Evolutionary conservation across 768 basidiomycete genomes (phyloP), one percentile per base, ranked within the genome.

Genomic region (Tylopilus cervinicoccineus): DNA sequence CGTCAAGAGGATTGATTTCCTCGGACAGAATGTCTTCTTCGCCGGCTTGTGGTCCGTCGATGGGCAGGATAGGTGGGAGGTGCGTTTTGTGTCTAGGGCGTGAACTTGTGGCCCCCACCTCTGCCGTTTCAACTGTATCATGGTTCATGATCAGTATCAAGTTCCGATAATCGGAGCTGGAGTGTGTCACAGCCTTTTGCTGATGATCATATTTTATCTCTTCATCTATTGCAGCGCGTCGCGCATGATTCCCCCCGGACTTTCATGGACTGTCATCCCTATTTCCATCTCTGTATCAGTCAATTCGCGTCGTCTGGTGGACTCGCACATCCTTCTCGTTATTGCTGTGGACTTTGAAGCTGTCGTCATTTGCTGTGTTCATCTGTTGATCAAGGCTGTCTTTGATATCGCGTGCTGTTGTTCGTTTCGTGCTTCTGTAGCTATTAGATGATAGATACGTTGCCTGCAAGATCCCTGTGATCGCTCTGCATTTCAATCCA

Each of bases 1-100:
- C 8, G 50, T 73, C 23, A 73, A 70, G 61, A 53, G 70, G 57
- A 60, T 72, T 23, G 71, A 72, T 52, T 69, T 70, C 55, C 60
- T 72, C 50, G 67, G 69, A 27, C 58, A 53, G 2, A 58, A 60
- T 19, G 49, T 60, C 32, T 50, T 47, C 23, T 72, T 72, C 34
- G 59, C 48, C 10, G 72, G 71, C 10, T 37, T 72, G 19, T 53
- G 46, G 39, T 56, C 66, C 31, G 51, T 48, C 34, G 56, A 60
- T 8, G 67, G 62, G 9, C 61, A 38, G 19, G 61, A 64, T 33
- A 48, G 55, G 34, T 71, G 65, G 65, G 56, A 61, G 34, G 63
- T 69, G 17, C 45, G 52, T 34, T 57, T 72, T 29, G 31, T 52
- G 5, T 47, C 49, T 10, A 43, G 46, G 20, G 54, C 45, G 9